A percentile compares a stretch with the other conserved stretches of the same genome.
phyloP scores from a whole-genome alignment of 148 eudicot genomes.

The Salicornia ramosissima region DNA sequence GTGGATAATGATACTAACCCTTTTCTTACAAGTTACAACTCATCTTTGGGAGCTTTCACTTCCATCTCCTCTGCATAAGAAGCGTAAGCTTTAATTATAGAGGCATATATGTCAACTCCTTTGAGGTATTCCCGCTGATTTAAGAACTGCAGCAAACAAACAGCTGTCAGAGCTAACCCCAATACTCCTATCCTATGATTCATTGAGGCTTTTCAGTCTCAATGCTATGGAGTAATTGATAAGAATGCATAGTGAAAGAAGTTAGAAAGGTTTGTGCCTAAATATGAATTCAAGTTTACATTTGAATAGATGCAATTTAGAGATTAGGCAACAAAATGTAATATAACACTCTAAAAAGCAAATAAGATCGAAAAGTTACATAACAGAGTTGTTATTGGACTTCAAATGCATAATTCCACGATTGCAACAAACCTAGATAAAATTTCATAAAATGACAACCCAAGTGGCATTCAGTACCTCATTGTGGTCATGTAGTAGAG shows the following conservation, averaged over 20 bases:
- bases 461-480: slow-evolving; percentile 44
- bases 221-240: not conserved
- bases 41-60: slow-evolving; percentile 4
- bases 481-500: slow-evolving; percentile 85
- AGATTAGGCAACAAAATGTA: not conserved
- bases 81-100: slow-evolving; percentile 13
- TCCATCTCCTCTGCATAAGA: slow-evolving; percentile 7
- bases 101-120: slow-evolving; percentile 13
- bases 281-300: not conserved
- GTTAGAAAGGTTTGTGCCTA: not conserved
- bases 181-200: not conserved
- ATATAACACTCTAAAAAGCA: not conserved
- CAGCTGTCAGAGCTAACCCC: not conserved
- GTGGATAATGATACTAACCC: not conserved
- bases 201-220: not conserved
- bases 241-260: not conserved
- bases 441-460: not conserved
- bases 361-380: not conserved
- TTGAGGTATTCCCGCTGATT: slow-evolving; percentile 12
- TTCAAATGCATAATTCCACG: not conserved
- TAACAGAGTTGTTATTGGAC: not conserved
- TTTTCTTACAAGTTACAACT: not conserved
- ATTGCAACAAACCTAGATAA: not conserved
- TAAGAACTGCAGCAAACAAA: slow-evolving; percentile 5
- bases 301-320: too few species aligned